Evolutionary conservation across 2,329 filamentous ascomycete species (phyloP).

Genomic region (Trichoderma koningiopsis): DNA sequence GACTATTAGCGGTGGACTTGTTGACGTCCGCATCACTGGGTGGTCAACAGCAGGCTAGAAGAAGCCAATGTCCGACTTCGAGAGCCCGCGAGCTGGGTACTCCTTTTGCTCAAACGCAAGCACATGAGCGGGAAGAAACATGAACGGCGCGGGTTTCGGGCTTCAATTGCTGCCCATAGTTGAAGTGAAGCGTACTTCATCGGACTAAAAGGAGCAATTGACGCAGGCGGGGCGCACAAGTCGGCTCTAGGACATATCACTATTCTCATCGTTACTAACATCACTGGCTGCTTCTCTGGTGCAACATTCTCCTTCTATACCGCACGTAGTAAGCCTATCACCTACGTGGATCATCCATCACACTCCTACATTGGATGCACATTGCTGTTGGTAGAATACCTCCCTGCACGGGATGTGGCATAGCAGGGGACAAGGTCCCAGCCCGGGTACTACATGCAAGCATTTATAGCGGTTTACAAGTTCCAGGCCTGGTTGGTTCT

Average conservation of each 20-base stretch:
- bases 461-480: not conserved
- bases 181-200: not conserved
- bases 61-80: slow-evolving; percentile 19
- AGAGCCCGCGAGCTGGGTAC: not conserved
- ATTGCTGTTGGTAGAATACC: not conserved
- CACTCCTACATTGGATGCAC: not conserved
- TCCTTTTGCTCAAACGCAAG: not conserved
- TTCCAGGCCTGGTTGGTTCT: not conserved
- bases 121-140: not conserved
- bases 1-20: slow-evolving; percentile 23
- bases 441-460: not conserved
- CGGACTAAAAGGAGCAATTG: not conserved
- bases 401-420: not conserved
- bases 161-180: not conserved
- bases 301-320: not conserved
- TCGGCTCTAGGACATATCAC: not conserved
- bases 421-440: not conserved
- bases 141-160: not conserved
- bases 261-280: not conserved
- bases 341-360: not conserved
- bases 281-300: not conserved
- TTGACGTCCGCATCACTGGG: not conserved
- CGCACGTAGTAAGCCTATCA: not conserved
- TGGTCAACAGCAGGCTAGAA: not conserved
- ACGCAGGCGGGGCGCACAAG: not conserved